These are phyloP conservation scores for Trichoderma harzianum DNA, from an alignment of 2,329 filamentous ascomycete species.

Conservation along the genomic window DNA sequence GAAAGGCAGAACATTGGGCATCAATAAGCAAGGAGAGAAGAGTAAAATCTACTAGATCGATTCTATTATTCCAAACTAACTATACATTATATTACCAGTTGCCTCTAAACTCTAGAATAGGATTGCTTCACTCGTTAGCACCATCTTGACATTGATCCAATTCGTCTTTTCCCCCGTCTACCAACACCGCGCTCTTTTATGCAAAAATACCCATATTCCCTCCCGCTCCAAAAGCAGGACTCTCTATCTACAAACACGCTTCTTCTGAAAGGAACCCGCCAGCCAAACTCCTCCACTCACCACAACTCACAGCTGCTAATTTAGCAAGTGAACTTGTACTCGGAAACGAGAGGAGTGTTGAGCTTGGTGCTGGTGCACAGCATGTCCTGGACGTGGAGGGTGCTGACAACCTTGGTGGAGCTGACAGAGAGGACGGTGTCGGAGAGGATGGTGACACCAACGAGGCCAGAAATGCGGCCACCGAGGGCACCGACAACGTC, in stretches of 20 bases:
- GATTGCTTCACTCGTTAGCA: constrained; percentile 11
- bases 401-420: constrained; percentile 27
- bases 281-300: background rate
- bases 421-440: constrained; percentile 30
- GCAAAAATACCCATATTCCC: background rate
- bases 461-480: constrained; percentile 28
- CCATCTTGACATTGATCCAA: constrained; percentile 6
- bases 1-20: background rate
- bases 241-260: background rate
- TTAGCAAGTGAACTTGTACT: constrained; percentile 35
- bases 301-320: background rate
- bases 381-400: constrained; percentile 29
- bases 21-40: background rate
- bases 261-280: background rate
- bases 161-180: background rate
- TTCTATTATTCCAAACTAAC: background rate
- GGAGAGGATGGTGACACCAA: constrained; percentile 33
- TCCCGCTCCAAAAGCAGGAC: background rate
- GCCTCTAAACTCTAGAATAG: background rate
- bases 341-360: constrained; percentile 28
- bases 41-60: background rate
- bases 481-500: constrained; percentile 27
- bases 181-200: constrained; percentile 13
- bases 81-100: constrained; percentile 12
- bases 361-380: constrained; percentile 35